Evolutionary conservation across 371 early-diverging fungal species (phyloP).

Genomic region (Mucor piriformis): DNA sequence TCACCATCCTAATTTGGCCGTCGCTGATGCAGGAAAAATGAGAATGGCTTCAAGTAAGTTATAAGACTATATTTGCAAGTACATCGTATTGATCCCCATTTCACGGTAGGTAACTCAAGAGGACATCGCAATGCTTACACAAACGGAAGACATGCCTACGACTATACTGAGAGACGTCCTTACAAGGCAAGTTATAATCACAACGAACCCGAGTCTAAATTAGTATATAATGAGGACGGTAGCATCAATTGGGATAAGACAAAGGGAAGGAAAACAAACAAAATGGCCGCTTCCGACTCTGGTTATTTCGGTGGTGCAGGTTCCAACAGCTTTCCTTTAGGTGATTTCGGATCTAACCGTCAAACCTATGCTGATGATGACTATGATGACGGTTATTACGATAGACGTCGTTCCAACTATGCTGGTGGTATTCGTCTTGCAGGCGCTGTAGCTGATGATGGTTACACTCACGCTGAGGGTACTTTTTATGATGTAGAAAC

Average conservation of each 20-base stretch:
- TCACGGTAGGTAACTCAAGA: background rate
- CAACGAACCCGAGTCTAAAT: background rate
- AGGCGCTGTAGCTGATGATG: conserved; percentile 12
- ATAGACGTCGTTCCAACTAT: background rate
- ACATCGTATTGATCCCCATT: background rate
- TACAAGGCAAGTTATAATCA: background rate
- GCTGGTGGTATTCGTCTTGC: conserved; percentile 17
- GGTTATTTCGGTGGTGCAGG: background rate
- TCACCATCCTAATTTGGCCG: conserved; percentile 18
- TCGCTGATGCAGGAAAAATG: background rate
- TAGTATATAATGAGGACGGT: conserved; percentile 10
- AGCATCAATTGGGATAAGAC: conserved; percentile 10
- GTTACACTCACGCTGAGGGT: conserved; percentile 26
- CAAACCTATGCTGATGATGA: background rate
- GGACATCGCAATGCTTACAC: background rate
- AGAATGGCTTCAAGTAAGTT: background rate
- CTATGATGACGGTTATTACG: background rate
- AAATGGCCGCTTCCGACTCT: background rate
- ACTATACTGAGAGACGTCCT: background rate
- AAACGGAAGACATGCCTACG: background rate
- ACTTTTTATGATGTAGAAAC: conserved; percentile 43
- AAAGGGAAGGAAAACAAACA: background rate
- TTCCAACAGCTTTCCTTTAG: background rate
- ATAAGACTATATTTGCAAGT: background rate
- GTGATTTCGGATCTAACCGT: background rate